Evolutionary conservation across 163 green algal genomes (phyloP).

Genomic region (Chlamydomonas reinhardtii): DNA sequence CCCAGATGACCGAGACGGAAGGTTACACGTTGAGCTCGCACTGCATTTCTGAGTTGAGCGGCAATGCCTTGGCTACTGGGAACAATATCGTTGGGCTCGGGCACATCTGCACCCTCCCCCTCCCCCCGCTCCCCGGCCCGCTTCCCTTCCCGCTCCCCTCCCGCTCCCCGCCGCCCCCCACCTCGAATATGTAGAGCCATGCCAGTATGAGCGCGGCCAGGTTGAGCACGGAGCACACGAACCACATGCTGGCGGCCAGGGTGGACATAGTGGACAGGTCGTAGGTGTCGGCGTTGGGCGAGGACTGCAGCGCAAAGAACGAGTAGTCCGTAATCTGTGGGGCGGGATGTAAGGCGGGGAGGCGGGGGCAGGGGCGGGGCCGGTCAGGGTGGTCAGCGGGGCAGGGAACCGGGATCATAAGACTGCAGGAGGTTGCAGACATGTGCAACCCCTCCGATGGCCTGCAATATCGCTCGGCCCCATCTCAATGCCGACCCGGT

Average conservation of each 20-base stretch:
- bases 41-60: no score
- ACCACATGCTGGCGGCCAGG: constrained; percentile 35
- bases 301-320: constrained; percentile 8
- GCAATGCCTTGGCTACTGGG: no score
- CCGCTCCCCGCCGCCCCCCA: neutral
- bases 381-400: no score
- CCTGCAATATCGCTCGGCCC: no score
- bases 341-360: neutral
- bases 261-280: constrained; percentile 1
- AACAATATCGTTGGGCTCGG: no score
- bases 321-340: constrained; percentile 41
- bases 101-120: no score
- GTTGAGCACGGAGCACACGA: constrained; percentile 57
- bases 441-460: no score
- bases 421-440: neutral
- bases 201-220: constrained; percentile 53
- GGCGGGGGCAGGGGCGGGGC: neutral
- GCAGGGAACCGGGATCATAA: no score
- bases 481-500: no score
- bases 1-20: no score
- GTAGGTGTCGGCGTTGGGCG: neutral
- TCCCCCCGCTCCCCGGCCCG: neutral
- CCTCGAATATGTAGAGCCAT: constrained; percentile 63
- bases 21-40: no score
- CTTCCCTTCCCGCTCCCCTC: neutral